These are phyloP conservation scores for Paradendryphiella salina DNA, from an alignment of 2,329 filamentous ascomycete genomes.

Conservation along the genomic window DNA sequence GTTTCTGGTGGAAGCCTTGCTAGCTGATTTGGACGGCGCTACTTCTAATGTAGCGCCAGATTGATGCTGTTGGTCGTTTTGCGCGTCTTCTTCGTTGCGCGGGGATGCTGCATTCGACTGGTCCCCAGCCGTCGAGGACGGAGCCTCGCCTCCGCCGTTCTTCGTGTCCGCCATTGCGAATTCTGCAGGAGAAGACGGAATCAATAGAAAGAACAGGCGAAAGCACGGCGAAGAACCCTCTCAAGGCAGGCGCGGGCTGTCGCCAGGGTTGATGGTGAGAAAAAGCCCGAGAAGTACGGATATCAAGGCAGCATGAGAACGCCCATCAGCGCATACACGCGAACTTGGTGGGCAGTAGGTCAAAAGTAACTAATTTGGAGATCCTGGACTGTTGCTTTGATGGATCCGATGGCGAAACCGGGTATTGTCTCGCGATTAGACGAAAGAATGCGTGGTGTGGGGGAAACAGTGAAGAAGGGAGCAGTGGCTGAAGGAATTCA, in stretches of 20 bases:
- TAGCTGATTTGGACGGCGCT: constrained; percentile 37
- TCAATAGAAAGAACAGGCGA: constrained; percentile 21
- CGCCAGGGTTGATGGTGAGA: constrained; percentile 33
- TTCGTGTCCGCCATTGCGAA: constrained; percentile 43
- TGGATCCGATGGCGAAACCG: constrained; percentile 26
- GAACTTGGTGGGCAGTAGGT: constrained; percentile 26
- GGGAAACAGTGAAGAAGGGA: constrained; percentile 23
- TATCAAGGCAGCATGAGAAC: constrained; percentile 46
- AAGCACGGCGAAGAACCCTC: constrained; percentile 28
- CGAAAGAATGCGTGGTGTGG: constrained; percentile 21
- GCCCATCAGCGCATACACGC: constrained; percentile 42
- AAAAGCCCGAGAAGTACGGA: constrained; percentile 34
- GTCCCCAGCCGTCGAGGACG: constrained; percentile 37
- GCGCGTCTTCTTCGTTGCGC: constrained; percentile 38
- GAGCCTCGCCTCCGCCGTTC: constrained; percentile 43
- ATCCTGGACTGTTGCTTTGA: constrained; percentile 11
- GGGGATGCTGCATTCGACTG: constrained; percentile 33
- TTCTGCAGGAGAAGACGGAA: constrained; percentile 25
- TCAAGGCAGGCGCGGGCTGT: constrained; percentile 28
- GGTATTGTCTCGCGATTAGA: constrained; percentile 10
- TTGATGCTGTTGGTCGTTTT: constrained; percentile 26
- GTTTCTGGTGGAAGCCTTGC: constrained; percentile 42
- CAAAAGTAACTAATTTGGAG: constrained; percentile 19
- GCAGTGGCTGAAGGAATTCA: constrained; percentile 33
- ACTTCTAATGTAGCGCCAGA: constrained; percentile 30